Base-by-base conservation (phyloP, 768 basidiomycete genomes). In the Hortiboletus flavorubellus region DNA sequence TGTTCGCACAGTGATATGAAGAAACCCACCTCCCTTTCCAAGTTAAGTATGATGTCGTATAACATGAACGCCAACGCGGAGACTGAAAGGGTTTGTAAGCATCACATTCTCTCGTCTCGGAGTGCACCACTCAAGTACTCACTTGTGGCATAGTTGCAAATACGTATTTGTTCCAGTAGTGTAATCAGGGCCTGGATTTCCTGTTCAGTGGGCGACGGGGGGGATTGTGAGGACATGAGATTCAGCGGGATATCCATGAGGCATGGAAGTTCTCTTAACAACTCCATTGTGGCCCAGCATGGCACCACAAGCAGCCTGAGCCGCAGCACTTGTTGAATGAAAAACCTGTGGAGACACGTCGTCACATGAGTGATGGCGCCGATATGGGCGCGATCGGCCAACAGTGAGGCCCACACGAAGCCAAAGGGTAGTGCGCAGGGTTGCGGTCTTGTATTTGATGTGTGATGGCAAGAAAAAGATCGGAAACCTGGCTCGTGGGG, bases 41-140 rank as follows among this genome's bases (percentile, higher is more conserved):
- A 26, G 16, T 66, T 66, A 45, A 58, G 58, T 10, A 58, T 12
- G 38, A 65, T 58, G 34, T 65, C 64, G 37, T 65, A 64, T 10
- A 64, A 18, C 54, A 61, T 66, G 43, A 64, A 58, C 8, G 35
- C 21, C 23, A 43, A 18, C 23, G 54, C 56, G 21, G 64, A 64
- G 37, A 60, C 61, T 62, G 18, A 41, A 48, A 42, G 21, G 5
- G 39, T 31, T 21, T 15, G 43, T 54, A 10, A 47, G 18, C 21
- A 8, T 33, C 35, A 21, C 29, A 8, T 12, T 34, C 14, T 16
- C 7, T 40, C 16, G 21, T 3, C 9, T 23, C 9, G n/a, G 40
- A 16, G 6, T 30, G 30, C 14, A 18, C n/a, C 15, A 26, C 42
- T 29, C 31, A 43, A 18, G n/a, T 11, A 26, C 38, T 29, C 31